phyloP scores from a whole-genome alignment of 2,329 filamentous ascomycete genomes.

The Colletotrichum sp. region DNA sequence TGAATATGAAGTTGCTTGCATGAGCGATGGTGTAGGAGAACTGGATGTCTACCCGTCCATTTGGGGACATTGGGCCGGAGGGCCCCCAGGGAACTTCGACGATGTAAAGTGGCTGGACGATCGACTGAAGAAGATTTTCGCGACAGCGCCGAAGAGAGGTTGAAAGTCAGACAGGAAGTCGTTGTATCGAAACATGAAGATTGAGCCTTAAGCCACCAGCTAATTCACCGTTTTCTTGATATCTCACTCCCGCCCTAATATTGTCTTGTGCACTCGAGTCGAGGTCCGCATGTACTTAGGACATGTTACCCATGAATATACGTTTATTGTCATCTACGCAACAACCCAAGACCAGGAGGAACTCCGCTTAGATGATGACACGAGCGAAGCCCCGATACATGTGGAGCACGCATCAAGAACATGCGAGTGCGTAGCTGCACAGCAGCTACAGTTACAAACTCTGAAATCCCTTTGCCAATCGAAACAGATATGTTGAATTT shows the following conservation, averaged over 20 bases:
- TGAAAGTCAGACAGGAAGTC: neutral
- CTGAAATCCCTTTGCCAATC: too few species aligned
- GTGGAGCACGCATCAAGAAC: neutral
- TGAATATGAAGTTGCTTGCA: constrained; percentile 69
- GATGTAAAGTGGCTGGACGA: constrained; percentile 77
- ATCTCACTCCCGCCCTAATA: neutral
- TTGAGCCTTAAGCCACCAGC: neutral
- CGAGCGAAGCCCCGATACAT: neutral
- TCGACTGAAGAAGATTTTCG: constrained; percentile 55
- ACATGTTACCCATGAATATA: neutral
- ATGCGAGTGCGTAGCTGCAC: fast-evolving
- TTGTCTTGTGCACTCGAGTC: neutral
- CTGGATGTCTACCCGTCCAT: constrained; percentile 44
- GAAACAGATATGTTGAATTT: neutral
- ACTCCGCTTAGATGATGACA: neutral
- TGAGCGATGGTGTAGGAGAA: constrained; percentile 37
- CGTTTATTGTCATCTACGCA: neutral
- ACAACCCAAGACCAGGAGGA: neutral
- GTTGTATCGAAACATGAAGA: neutral
- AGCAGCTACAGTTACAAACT: neutral
- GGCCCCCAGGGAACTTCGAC: constrained; percentile 72
- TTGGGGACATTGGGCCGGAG: constrained; percentile 60
- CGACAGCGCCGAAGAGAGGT: neutral
- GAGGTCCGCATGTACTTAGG: neutral
- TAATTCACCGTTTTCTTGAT: neutral